Percentiles rank a stretch among this genome's conserved stretches.
These are phyloP conservation scores for Pisolithus thermaeus DNA, from an alignment of 1,284 basidiomycete species.

Conservation along the genomic window DNA sequence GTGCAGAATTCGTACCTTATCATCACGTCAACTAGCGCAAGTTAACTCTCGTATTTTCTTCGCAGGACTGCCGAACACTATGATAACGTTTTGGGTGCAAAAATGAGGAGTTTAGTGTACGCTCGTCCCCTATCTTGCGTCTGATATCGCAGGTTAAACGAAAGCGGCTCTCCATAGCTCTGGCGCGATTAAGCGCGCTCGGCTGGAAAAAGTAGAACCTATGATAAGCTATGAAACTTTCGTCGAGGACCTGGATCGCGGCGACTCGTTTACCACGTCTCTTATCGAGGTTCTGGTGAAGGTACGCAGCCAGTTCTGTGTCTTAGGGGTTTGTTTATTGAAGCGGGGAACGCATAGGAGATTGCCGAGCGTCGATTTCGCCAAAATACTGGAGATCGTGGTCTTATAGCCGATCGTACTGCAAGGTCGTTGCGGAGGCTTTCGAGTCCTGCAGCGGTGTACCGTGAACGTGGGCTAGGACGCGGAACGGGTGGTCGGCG, in stretches of 20 bases:
- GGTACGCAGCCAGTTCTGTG: constrained; percentile 34
- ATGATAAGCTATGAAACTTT: constrained; percentile 64
- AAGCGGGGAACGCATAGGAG: constrained; percentile 41
- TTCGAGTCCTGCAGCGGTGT: constrained; percentile 45
- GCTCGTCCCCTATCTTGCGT: constrained; percentile 22
- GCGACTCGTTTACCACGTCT: constrained; percentile 68
- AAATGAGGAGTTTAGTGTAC: constrained; percentile 69
- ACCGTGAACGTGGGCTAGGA: constrained; percentile 36
- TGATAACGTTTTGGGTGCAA: constrained; percentile 61
- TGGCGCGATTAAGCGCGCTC: constrained; percentile 58
- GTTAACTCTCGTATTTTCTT: constrained; percentile 6
- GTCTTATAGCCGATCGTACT: constrained; percentile 58
- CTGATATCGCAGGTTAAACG: neutral
- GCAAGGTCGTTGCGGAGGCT: constrained; percentile 53
- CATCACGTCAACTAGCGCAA: neutral
- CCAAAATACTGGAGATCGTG: constrained; percentile 44
- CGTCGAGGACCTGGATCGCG: constrained; percentile 63
- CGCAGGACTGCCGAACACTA: constrained; percentile 59
- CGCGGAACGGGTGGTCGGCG: constrained; percentile 23
- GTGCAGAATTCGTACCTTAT: constrained; percentile 14
- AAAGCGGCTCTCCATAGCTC: constrained; percentile 34
- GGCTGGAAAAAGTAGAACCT: constrained; percentile 52
- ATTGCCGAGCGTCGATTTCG: constrained; percentile 61
- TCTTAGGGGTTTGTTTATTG: neutral
- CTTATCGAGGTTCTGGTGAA: constrained; percentile 68